Evolutionary conservation across 1,139 yeast species (phyloP), one percentile per base, ranked within the genome.

Genomic region (Yamadazyma siamensis): DNA sequence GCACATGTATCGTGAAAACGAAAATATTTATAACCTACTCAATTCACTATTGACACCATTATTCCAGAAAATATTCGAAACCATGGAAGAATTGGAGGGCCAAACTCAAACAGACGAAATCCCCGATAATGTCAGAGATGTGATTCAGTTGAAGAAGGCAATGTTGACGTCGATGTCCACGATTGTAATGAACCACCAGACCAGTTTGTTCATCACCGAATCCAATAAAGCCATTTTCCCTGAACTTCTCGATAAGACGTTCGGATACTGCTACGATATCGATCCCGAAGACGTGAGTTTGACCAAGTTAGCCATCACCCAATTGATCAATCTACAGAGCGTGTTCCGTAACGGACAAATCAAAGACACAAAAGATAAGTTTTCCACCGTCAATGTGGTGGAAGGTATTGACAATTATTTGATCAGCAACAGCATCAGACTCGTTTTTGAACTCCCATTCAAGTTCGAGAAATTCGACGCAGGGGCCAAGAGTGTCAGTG

Each of bases 391-490:
- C 6, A 53, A 73, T 28, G 26, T 27, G 13, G 63, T 73, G 13
- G 86, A 80, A 20, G 89, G 94, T 2, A 73, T 85, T 32, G 83
- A 80, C 33, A 77, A 73, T 34, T 80, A 74, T 50, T 69, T 89
- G 36, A 75, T 84, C 56, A 77, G 79, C 31, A 82, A 80, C 42
- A 70, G 77, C 23, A 73, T 88, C 6, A 76, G 82, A 32, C 59
- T 86, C 34, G 71, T 80, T 28, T 84, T 88, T 62, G 94, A 86
- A 51, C 63, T 88, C 31, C 88, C 95, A 8, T 80, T 86, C 48
- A 80, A 82, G 45, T 76, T 80, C 27, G 71, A 65, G 26, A 71
- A 73, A 21, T 79, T 80, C 44, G 76, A 82, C 47, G 61, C 80
- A 31, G 95, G 88, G 50, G 76, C 74, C 46, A 73, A 94, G 47